A percentile compares a stretch with the other conserved stretches of the same genome.
These are phyloP conservation scores for Yarrowia sp. DNA, from an alignment of 805 yeast species.

Conservation along the genomic window DNA sequence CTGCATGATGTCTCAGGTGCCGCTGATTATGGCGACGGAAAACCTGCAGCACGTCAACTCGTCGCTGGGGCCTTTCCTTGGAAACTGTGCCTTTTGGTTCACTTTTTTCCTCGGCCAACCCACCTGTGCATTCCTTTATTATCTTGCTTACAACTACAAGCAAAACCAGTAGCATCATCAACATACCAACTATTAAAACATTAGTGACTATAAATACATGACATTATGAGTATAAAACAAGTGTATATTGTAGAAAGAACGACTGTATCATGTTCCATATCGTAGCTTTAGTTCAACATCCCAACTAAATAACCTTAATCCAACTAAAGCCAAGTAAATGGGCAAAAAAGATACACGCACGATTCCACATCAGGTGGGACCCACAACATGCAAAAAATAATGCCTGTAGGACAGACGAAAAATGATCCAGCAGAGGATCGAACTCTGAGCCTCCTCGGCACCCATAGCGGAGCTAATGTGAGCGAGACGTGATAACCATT, in stretches of 20 bases:
- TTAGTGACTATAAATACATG: neutral
- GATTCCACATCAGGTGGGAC: no score
- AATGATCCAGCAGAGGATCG: constrained; percentile 27
- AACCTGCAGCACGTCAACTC: constrained; percentile 44
- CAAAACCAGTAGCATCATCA: constrained; percentile 31
- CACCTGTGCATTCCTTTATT: constrained; percentile 45
- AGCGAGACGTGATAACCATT: constrained; percentile 28
- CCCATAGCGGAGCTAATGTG: constrained; percentile 10
- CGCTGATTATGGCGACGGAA: constrained; percentile 45
- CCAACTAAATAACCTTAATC: no score
- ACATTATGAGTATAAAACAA: neutral
- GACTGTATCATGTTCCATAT: neutral
- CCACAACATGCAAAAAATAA: neutral
- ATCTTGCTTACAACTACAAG: constrained; percentile 44
- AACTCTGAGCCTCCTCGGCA: constrained; percentile 28
- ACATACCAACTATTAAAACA: neutral
- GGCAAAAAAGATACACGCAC: neutral
- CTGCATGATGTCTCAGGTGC: constrained; percentile 47
- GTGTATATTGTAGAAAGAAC: neutral
- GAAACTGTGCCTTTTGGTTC: constrained; percentile 48
- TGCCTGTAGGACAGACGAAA: neutral
- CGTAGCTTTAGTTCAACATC: no score
- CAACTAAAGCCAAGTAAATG: neutral
- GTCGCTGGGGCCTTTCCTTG: constrained; percentile 39
- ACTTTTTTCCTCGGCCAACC: constrained; percentile 50